phyloP scores from a whole-genome alignment of 148 eudicot species.

The Cornus kousa region DNA sequence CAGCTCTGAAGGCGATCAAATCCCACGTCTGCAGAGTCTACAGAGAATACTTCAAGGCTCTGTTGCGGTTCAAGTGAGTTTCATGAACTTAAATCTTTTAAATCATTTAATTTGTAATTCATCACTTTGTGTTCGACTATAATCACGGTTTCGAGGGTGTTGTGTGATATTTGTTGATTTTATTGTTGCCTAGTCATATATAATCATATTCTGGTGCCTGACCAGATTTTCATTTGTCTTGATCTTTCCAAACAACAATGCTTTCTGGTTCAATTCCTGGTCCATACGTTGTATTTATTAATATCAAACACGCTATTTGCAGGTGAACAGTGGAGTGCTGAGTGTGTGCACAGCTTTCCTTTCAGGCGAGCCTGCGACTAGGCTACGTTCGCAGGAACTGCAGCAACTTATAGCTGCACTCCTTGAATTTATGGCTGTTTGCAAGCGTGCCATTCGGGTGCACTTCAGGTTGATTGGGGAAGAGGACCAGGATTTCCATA shows the following conservation, averaged over 20 bases:
- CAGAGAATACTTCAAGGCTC: slow-evolving; percentile 99
- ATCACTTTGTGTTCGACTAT: background rate
- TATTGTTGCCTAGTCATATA: background rate
- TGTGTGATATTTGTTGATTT: slow-evolving; percentile 1
- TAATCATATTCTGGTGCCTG: background rate
- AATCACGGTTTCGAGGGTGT: background rate
- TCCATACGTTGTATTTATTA: background rate
- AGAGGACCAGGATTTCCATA: slow-evolving; percentile 97
- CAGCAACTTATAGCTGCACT: slow-evolving; percentile 99
- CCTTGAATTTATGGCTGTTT: slow-evolving; percentile 98
- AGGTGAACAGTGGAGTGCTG: slow-evolving; percentile 98
- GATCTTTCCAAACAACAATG: background rate
- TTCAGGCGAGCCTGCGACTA: slow-evolving; percentile 97
- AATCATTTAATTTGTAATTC: background rate
- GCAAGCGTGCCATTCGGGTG: slow-evolving; percentile 94
- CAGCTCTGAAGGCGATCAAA: slow-evolving; percentile 98
- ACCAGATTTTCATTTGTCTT: background rate
- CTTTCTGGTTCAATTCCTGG: background rate
- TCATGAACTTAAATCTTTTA: background rate
- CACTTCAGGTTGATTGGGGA: slow-evolving; percentile 97
- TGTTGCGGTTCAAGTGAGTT: slow-evolving; percentile 98
- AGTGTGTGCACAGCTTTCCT: slow-evolving; percentile 98
- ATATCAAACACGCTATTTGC: slow-evolving; percentile 13
- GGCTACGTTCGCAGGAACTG: slow-evolving; percentile 93
- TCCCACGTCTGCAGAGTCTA: slow-evolving; percentile 95